Conservation (phyloP, 441 rosid genomes). For the Populus hybrid region DNA sequence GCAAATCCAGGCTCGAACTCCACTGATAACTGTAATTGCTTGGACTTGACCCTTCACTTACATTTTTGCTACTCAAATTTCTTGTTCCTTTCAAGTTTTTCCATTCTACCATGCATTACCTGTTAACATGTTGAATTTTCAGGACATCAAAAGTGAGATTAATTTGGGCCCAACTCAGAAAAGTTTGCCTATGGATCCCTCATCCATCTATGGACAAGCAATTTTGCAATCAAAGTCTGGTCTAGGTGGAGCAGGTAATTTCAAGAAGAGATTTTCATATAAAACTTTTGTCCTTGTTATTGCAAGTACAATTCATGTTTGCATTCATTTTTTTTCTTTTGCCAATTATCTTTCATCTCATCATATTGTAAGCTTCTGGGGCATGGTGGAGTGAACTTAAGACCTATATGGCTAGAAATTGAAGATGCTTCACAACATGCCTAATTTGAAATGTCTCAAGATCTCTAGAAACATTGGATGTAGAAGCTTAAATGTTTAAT, state of each 20-base stretch:
- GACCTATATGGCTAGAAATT: not conserved
- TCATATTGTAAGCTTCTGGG: not conserved
- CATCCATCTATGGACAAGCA: conserved; percentile 60
- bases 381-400: not conserved
- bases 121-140: conserved; percentile 29
- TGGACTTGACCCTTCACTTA: conserved; percentile 7
- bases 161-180: conserved; percentile 48
- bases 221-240: conserved; percentile 61
- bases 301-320: not conserved
- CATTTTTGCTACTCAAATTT: not conserved
- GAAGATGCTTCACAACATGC: not conserved
- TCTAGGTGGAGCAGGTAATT: conserved; percentile 47
- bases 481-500: not conserved
- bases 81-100: not conserved
- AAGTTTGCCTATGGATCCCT: conserved; percentile 48
- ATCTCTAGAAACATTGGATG: not conserved
- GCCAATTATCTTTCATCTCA: not conserved
- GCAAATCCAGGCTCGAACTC: conserved; percentile 45
- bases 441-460: not conserved
- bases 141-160: conserved; percentile 58
- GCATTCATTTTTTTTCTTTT: not conserved
- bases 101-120: conserved; percentile 14
- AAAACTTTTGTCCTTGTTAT: not conserved
- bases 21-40: conserved; percentile 37
- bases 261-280: conserved; percentile 7